A percentile compares a stretch with the other conserved stretches of the same genome.
Conservation (phyloP, 2,329 filamentous ascomycete genomes). For the Fusarium tupiense region DNA sequence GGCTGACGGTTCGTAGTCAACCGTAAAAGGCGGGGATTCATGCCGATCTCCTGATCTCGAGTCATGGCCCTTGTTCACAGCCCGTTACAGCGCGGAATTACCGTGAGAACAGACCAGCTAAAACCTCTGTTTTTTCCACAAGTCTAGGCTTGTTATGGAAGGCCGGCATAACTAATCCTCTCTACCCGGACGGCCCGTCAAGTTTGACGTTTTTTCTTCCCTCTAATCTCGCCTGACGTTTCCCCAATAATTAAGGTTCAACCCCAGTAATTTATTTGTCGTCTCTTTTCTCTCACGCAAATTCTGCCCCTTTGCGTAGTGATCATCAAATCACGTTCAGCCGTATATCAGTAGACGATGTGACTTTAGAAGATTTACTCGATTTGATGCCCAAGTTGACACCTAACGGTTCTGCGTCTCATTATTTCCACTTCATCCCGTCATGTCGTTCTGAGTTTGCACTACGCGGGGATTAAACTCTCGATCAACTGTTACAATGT, state of each 20-base stretch:
- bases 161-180: background rate
- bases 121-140: too few species aligned
- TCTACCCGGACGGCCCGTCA: background rate
- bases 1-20: background rate
- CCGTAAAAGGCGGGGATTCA: background rate
- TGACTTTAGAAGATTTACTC: background rate
- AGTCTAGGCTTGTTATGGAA: background rate
- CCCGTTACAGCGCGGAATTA: background rate
- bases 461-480: background rate
- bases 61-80: background rate
- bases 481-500: background rate
- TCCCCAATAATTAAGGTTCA: background rate
- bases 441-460: background rate
- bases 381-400: background rate
- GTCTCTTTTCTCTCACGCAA: background rate
- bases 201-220: background rate
- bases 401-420: background rate
- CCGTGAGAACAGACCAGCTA: background rate
- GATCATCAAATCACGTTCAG: background rate
- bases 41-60: background rate
- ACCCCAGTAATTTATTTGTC: background rate
- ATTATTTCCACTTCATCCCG: background rate
- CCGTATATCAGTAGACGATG: background rate
- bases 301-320: background rate
- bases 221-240: background rate